Evolutionary conservation across 1,139 yeast genomes (phyloP).

Genomic region (Pichia norvegensis): DNA sequence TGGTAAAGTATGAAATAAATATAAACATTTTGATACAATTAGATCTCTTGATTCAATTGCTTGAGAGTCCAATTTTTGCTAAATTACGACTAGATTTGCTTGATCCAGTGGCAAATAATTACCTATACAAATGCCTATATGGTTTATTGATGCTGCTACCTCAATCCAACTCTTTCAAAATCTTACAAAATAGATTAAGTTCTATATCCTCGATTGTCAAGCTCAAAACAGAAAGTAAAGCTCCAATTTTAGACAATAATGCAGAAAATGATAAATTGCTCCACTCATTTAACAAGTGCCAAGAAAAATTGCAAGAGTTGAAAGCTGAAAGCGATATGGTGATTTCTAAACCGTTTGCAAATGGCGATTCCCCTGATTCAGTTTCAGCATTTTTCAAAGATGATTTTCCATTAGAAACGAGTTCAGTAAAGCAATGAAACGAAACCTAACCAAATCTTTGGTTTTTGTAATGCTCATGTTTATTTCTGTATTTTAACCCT

Average conservation of each 20-base stretch:
- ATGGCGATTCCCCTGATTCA: neutral
- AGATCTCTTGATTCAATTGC: conserved; percentile 46
- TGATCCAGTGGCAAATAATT: conserved; percentile 80
- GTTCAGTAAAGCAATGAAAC: conserved; percentile 7
- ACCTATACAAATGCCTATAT: conserved; percentile 76
- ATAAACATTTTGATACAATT: conserved; percentile 46
- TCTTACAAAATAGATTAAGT: conserved; percentile 67
- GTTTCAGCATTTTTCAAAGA: conserved; percentile 2
- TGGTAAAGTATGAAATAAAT: conserved; percentile 47
- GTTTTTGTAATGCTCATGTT: conserved; percentile 61
- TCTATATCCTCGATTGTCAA: conserved; percentile 36
- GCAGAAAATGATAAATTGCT: conserved; percentile 39
- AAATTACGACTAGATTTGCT: conserved; percentile 77
- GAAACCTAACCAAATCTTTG: conserved; percentile 29
- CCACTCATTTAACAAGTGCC: conserved; percentile 53
- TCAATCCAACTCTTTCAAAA: conserved; percentile 86
- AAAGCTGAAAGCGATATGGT: conserved; percentile 2
- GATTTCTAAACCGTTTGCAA: neutral
- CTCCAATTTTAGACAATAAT: conserved; percentile 2
- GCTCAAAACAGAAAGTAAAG: conserved; percentile 12
- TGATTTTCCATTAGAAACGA: conserved; percentile 15
- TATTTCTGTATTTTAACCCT: conserved; percentile 45
- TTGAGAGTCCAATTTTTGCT: conserved; percentile 85
- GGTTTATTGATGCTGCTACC: conserved; percentile 93
- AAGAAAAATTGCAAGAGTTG: conserved; percentile 43